These are phyloP conservation scores for Lentinula boryana DNA, from an alignment of 768 basidiomycete species.

Conservation along the genomic window DNA sequence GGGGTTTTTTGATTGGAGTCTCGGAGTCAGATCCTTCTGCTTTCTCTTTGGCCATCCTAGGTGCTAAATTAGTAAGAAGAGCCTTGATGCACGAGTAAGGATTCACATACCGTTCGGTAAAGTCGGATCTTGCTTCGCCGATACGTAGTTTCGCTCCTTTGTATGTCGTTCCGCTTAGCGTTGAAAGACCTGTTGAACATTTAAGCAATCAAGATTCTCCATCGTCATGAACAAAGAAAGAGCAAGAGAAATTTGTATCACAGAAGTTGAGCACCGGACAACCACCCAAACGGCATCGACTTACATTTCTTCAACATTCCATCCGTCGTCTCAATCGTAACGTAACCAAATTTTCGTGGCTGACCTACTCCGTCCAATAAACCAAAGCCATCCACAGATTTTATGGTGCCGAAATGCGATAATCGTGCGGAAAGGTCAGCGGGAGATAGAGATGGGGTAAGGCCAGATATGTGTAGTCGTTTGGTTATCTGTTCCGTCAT, in stretches of 20 bases:
- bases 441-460: conserved; percentile 58
- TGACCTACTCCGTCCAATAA: conserved; percentile 56
- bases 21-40: conserved; percentile 27
- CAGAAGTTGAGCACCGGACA: not conserved
- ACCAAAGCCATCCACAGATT: conserved; percentile 65
- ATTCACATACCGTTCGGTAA: conserved; percentile 45
- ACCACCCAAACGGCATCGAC: conserved; percentile 9
- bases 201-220: too few species aligned
- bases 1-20: conserved; percentile 39
- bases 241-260: too few species aligned
- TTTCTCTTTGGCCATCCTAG: conserved; percentile 31
- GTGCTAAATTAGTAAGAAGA: conserved; percentile 10
- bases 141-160: conserved; percentile 82
- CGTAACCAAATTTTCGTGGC: conserved; percentile 67
- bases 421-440: conserved; percentile 55
- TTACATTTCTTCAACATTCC: conserved; percentile 60
- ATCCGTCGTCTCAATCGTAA: conserved; percentile 61
- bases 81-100: conserved; percentile 5
- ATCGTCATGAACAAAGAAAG: too few species aligned
- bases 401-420: conserved; percentile 63
- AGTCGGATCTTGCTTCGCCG: conserved; percentile 80
- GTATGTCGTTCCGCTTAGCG: conserved; percentile 79
- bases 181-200: conserved; percentile 51
- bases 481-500: conserved; percentile 33
- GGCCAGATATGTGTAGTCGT: conserved; percentile 69